Evolutionary conservation across 495 filamentous ascomycete species (phyloP).

Genomic region (Sordaria brevicollis): DNA sequence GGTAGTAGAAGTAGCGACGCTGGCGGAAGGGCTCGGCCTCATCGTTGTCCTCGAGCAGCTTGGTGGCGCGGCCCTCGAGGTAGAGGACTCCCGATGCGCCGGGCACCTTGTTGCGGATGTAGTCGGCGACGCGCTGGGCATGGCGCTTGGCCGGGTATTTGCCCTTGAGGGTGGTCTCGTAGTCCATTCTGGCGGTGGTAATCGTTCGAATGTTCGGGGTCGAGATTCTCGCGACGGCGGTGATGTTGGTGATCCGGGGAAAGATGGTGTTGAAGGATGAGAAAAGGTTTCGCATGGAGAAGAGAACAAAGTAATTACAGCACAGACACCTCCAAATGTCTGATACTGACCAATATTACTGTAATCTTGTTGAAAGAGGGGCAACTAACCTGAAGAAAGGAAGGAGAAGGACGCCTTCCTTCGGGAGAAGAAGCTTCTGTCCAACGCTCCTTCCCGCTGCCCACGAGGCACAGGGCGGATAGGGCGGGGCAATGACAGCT

Average conservation of each 20-base stretch:
- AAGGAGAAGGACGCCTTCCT: background rate
- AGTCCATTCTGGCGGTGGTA: conserved; percentile 15
- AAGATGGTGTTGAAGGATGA: background rate
- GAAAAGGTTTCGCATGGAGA: background rate
- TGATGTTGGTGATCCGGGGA: background rate
- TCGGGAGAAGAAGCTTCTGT: background rate
- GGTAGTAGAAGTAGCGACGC: conserved; percentile 88
- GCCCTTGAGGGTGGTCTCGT: conserved; percentile 37
- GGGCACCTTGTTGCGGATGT: conserved; percentile 51
- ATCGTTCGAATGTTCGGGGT: background rate
- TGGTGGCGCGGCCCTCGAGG: conserved; percentile 74
- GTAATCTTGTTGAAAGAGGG: background rate
- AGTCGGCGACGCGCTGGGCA: conserved; percentile 68
- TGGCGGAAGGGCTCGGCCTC: conserved; percentile 71
- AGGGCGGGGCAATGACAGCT: background rate
- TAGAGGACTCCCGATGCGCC: conserved; percentile 62
- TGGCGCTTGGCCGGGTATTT: conserved; percentile 97
- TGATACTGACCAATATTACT: background rate
- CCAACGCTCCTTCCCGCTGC: background rate
- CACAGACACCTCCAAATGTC: background rate
- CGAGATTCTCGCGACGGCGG: background rate
- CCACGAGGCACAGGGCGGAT: background rate
- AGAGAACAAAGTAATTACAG: background rate
- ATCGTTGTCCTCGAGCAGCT: conserved; percentile 74
- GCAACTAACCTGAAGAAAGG: background rate